Base-by-base conservation (phyloP, 371 early-diverging fungal genomes). In the Apophysomyces variabilis region DNA sequence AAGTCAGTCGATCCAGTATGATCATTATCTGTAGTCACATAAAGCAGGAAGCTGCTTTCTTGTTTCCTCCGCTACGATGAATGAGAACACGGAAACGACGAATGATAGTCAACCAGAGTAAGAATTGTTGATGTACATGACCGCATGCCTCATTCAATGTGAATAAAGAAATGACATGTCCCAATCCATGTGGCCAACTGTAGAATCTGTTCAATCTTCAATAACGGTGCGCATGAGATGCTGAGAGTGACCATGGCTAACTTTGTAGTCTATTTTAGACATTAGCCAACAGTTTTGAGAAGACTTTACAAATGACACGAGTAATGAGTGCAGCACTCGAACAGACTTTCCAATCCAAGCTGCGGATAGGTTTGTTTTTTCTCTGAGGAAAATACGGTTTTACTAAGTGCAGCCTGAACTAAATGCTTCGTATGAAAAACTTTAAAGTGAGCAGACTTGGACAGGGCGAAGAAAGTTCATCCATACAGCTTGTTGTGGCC, bases 241-340 rank as follows among this genome's bases (percentile, higher is more conserved):
- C 54, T 21, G 9, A 21, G 21, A 47, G 16, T 26, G 47, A 50
- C 9, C n/a, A 50, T 26, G 32, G 16, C 21, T 21, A 50, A n/a
- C 39, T 26, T 26, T 3, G 32, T 26, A 26, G 8, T 50, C 21
- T 21, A 21, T 16, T 9, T 21, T 47, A 76, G 74, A 65, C 71
- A 13, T 60, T 76, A 21, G 64, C 67, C 4, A 47, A 60, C 13
- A 69, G 66, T 39, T 54, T 76, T 18, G 46, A 72, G 43, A 59
- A 64, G 39, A 73, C 67, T 13, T 14, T 71, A 35, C 66, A 67
- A 58, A 73, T 75, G 66, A 69, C 36, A 5, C 64, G 67, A 45
- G 43, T 56, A 7, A 75, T 75, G 68, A 64, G 50, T 43, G 54
- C 69, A 9, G 43, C 68, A 12, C 44, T 75, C 18, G 73, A 75